phyloP scores from a whole-genome alignment of 805 yeast genomes.

The Sugiyamaella boreocaroliniensis region DNA sequence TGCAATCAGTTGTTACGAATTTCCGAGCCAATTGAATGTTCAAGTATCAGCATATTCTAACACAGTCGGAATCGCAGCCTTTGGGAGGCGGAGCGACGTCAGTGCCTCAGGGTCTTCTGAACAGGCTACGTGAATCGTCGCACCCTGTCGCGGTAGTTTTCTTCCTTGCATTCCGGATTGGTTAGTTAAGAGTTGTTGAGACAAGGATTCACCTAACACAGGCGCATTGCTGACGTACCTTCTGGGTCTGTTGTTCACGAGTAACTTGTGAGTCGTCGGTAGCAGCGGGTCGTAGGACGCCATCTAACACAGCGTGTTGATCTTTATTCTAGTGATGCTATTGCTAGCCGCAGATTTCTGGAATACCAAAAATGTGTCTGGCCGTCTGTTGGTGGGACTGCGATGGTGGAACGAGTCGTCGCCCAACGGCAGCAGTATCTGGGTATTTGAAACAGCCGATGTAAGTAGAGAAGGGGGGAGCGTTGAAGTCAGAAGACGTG shows the following conservation, averaged over 20 bases:
- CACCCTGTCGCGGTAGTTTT: constrained; percentile 74
- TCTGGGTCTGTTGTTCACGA: constrained; percentile 63
- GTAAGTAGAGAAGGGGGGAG: constrained; percentile 18
- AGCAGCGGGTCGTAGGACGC: neutral
- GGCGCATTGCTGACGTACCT: constrained; percentile 59
- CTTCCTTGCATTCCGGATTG: constrained; percentile 54
- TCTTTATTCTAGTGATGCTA: constrained; percentile 72
- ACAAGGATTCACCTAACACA: constrained; percentile 7
- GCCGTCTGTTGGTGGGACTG: constrained; percentile 82
- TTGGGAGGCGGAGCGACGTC: constrained; percentile 1
- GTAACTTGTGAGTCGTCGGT: constrained; percentile 38
- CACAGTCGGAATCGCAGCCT: constrained; percentile 5
- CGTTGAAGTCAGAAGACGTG: neutral
- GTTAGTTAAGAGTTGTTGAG: constrained; percentile 23
- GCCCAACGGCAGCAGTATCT: constrained; percentile 56
- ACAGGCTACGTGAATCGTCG: constrained; percentile 57
- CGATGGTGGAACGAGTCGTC: constrained; percentile 92
- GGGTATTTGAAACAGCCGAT: constrained; percentile 88
- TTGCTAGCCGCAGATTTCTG: constrained; percentile 86
- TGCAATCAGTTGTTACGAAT: neutral
- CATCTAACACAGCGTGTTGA: constrained; percentile 41
- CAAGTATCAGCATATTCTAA: neutral
- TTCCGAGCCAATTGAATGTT: neutral
- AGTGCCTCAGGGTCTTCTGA: constrained; percentile 32
- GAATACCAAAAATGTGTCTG: constrained; percentile 87